Evolutionary conservation across 306 rosid genomes (phyloP), one percentile per base, ranked within the genome.

Genomic region (Rosa persica): DNA sequence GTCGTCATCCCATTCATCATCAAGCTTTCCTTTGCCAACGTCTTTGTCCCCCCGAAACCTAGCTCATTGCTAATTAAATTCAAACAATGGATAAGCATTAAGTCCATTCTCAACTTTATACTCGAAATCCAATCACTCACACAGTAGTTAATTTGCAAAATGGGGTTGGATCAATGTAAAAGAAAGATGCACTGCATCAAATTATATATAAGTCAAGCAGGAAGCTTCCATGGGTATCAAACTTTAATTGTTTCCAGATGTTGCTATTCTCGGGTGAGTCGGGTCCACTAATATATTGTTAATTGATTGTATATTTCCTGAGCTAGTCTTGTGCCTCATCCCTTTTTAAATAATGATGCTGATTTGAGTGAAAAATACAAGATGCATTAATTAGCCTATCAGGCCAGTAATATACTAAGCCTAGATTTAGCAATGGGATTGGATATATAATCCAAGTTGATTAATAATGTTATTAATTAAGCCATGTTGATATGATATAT

Each of bases 1-100:
- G 8, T 19, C 49, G 54, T 43, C 73, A 69, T 3, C 60, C 54
- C 73, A 39, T 69, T 69, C 38, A 69, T 69, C 73, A 69, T 40
- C 54, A 20, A 43, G 34, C 25, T 0, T n/a, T 13, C 6, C 36
- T 69, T 12, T 43, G 73, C 52, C 48, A 15, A n/a, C 73, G 54
- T 69, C 36, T n/a, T 42, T 9, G 6, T 8, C 43, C 1, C 36
- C 73, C 13, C 64, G 25, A 54, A 57, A 57, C 64, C 15, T 9
- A 57, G 5, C 34, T 57, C 13, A n/a, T n/a, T 57, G 61, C 57
- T 51, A 17, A 1, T 49, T 49, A 51, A 5, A 55, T 7, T n/a
- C 3, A 22, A 46, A 6, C 1, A 7, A 19, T 19, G 34, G 34
- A 57, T 57, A 22, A 22, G 64, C 34, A 22, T 5, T 8, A 55